Evolutionary conservation across 305 asterid species (phyloP), one percentile per base, ranked within the genome.

Genomic region (Fraxinus sp.): DNA sequence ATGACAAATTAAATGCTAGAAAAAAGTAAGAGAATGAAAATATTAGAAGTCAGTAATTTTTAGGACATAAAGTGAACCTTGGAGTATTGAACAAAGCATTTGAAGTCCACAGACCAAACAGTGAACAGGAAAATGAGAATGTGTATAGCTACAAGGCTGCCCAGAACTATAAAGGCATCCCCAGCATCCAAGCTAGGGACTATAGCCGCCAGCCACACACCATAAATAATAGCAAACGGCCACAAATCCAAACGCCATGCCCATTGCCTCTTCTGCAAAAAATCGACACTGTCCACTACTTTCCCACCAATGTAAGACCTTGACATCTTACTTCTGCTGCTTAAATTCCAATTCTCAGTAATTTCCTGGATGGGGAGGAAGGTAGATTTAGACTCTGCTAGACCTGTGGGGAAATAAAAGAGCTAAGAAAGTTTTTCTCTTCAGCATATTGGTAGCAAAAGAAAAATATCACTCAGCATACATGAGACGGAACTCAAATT

Each of bases 221-320:
- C 97, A 84, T 96, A 93, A 28, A 91, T 84, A 77, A 92, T 86
- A 13, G 91, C 87, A 64, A 96, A 94, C 1, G 99, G 99, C 95
- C 95, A 94, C 85, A 88, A 84, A 82, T 96, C 99, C 81, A 94
- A 86, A 77, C 97, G 97, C 98, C 98, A 94, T 44, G 90, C 86
- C 97, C 94, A 91, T 77, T 90, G 94, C 89, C 95, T 90, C 89
- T 89, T 94, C 79, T 87, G 85, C 88, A 96, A 83, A 80, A 93
- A 87, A 89, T 94, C 99, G 85, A 96, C 97, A 78, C 88, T 88
- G 81, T 96, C 98, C 77, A 96, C 99, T 87, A 94, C 99, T 87
- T 96, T 96, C 83, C 99, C 99, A 83, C 97, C 97, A 52, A 96
- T 97, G 35, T 85, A 87, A 83, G 91, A 93, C 88, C 91, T 89